These are phyloP conservation scores for Ophiorrhiza pumila DNA, from an alignment of 257 asterid species.

Conservation along the genomic window DNA sequence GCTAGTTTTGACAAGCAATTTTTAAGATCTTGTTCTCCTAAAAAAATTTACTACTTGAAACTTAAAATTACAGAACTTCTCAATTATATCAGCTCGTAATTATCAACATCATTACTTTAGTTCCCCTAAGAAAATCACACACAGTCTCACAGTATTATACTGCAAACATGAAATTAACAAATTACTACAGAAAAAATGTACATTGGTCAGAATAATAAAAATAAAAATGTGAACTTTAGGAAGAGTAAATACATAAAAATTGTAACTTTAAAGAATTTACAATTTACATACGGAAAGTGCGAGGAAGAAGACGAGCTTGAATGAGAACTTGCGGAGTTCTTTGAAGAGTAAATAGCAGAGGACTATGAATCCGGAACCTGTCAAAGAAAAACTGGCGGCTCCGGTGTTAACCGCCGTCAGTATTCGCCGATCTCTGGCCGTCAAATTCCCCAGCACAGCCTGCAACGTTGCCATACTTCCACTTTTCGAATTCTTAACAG, in stretches of 20 bases:
- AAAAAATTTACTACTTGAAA: no score
- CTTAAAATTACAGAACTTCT: not conserved
- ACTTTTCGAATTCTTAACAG: not conserved
- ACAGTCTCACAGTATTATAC: not conserved
- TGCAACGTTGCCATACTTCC: slow-evolving; percentile 67
- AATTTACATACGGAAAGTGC: slow-evolving; percentile 87
- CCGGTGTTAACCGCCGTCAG: slow-evolving; percentile 73
- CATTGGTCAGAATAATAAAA: not conserved
- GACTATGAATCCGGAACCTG: slow-evolving; percentile 93
- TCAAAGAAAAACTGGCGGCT: slow-evolving; percentile 77
- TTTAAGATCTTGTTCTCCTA: not conserved
- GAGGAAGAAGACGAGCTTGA: slow-evolving; percentile 98
- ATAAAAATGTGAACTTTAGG: not conserved
- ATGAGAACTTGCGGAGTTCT: slow-evolving; percentile 93
- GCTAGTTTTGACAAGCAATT: not conserved
- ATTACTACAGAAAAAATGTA: not conserved
- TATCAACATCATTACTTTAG: not conserved
- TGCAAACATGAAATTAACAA: not conserved
- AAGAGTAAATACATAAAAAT: not conserved
- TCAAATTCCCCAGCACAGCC: slow-evolving; percentile 70
- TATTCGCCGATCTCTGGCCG: slow-evolving; percentile 64
- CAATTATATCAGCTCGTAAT: not conserved
- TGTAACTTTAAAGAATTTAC: no score
- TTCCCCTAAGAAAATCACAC: not conserved
- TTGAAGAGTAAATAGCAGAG: slow-evolving; percentile 86